Evolutionary conservation across 2,329 filamentous ascomycete genomes (phyloP).

Genomic region (Rhinocladiella mackenziei): DNA sequence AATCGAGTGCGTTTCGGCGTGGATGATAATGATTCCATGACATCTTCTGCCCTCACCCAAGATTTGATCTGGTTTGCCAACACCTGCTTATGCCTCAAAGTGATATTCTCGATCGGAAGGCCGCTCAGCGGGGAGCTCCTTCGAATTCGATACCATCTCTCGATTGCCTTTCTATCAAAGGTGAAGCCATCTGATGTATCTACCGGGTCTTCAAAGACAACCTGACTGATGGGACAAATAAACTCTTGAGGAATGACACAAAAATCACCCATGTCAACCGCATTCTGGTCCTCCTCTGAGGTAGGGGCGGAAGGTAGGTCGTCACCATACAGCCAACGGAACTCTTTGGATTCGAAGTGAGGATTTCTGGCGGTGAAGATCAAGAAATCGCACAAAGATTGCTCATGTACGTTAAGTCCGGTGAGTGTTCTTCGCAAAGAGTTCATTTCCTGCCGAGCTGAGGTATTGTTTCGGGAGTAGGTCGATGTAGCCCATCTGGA

Average conservation of each 20-base stretch:
- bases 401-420: constrained; percentile 25
- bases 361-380: constrained; percentile 28
- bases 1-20: constrained; percentile 5
- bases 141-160: constrained; percentile 35
- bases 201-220: constrained; percentile 37
- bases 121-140: constrained; percentile 35
- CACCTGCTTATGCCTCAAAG: constrained; percentile 26
- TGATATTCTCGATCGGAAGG: constrained; percentile 27
- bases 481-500: too few relatives aligned
- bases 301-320: constrained; percentile 15
- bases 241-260: constrained; percentile 26
- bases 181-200: constrained; percentile 33
- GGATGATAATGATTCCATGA: constrained; percentile 9
- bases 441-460: too few relatives aligned
- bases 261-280: constrained; percentile 6
- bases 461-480: too few relatives aligned
- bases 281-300: not conserved
- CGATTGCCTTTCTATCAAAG: constrained; percentile 36
- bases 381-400: constrained; percentile 31
- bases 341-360: constrained; percentile 15
- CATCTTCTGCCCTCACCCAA: constrained; percentile 29
- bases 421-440: constrained; percentile 9
- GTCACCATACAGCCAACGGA: constrained; percentile 32
- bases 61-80: constrained; percentile 26
- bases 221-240: constrained; percentile 35